Conservation (phyloP, 129 eudicot species). For the Lactuca sativa region DNA sequence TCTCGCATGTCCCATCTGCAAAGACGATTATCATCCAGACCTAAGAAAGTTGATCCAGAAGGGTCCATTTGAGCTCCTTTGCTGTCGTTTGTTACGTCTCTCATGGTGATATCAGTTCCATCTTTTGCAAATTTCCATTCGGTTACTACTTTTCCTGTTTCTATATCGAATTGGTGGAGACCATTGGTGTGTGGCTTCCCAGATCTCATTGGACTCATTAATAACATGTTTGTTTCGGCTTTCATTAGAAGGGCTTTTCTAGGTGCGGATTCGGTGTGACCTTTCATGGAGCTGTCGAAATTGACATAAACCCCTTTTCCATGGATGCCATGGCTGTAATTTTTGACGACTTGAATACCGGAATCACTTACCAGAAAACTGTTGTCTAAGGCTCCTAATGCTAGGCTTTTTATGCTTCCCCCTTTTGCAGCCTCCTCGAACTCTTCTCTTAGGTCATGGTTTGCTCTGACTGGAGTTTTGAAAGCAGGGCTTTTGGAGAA, state of each 20-base stretch:
- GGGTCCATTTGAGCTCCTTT: conserved; percentile 98
- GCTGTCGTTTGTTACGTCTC: conserved; percentile 83
- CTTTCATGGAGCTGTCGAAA: conserved; percentile 47
- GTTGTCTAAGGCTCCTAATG: conserved; percentile 88
- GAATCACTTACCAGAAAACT: conserved; percentile 85
- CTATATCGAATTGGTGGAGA: conserved; percentile 92
- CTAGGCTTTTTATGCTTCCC: conserved; percentile 78
- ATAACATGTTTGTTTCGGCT: conserved; percentile 92
- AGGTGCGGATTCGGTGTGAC: conserved; percentile 51
- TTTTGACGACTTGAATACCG: conserved; percentile 93
- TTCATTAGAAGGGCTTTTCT: conserved; percentile 89
- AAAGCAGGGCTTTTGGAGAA: conserved; percentile 45
- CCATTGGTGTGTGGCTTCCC: conserved; percentile 82
- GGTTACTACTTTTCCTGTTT: conserved; percentile 78
- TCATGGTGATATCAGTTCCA: conserved; percentile 89
- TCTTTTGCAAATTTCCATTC: conserved; percentile 98
- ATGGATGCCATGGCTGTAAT: conserved; percentile 81
- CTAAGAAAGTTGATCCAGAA: conserved; percentile 92
- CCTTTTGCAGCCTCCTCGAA: conserved; percentile 88
- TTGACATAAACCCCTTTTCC: conserved; percentile 94
- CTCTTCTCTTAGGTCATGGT: conserved; percentile 69
- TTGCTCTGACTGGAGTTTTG: conserved; percentile 39
- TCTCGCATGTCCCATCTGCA: conserved; percentile 99
- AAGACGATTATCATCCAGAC: conserved; percentile 85
- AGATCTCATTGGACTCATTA: conserved; percentile 79